Evolutionary conservation across 345 rosid species (phyloP).

Genomic region (Eucalyptus tenuipes): DNA sequence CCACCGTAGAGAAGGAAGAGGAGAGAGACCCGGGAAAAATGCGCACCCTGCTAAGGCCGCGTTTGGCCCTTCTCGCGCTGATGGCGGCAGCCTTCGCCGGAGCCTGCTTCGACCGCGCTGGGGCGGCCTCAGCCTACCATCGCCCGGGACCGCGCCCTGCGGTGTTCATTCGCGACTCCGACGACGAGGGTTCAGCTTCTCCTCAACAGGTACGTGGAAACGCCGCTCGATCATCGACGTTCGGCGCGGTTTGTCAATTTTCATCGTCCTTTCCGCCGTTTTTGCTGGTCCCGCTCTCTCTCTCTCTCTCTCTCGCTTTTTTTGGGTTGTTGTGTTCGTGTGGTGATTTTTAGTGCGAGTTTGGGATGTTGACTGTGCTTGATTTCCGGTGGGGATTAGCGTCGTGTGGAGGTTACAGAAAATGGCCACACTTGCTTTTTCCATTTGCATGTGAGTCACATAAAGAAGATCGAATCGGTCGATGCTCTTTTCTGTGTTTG

Average conservation of each 20-base stretch:
- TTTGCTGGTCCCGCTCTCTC: not conserved
- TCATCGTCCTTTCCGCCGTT: not conserved
- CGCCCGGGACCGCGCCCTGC: conserved; percentile 28
- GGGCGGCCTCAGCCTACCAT: conserved; percentile 7
- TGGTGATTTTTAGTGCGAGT: not conserved
- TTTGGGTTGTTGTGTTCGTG: not conserved
- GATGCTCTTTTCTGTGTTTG: not conserved
- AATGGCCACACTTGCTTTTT: not conserved
- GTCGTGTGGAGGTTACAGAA: not conserved
- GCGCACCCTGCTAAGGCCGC: not conserved
- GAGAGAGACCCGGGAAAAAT: not conserved
- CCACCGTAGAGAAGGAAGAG: not conserved
- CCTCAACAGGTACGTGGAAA: conserved; percentile 44
- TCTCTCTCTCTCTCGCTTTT: not conserved
- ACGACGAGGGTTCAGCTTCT: conserved; percentile 1
- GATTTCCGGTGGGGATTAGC: not conserved
- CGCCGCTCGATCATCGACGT: not conserved
- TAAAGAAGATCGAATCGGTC: not conserved
- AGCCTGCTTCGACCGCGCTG: not conserved
- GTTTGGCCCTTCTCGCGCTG: not conserved
- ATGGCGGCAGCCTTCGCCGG: not conserved
- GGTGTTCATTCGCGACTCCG: not conserved
- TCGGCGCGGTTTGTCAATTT: not conserved
- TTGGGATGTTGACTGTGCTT: not conserved
- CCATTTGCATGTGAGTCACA: not conserved